phyloP scores from a whole-genome alignment of 371 early-diverging fungal genomes.

The Mortierella sp. region DNA sequence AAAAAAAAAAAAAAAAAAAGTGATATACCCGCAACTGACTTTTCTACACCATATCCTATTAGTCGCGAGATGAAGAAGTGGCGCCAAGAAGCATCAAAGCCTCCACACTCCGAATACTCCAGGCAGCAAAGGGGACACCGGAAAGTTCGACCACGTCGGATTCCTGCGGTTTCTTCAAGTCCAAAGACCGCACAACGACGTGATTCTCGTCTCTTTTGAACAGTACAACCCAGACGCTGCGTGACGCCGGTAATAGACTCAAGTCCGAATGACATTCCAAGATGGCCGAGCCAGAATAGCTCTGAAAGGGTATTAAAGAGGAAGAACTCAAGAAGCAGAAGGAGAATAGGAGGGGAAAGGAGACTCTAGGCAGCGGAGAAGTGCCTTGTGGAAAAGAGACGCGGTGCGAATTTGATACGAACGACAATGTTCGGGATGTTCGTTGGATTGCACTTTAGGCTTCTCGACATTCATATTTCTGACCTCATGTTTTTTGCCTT shows the following conservation, averaged over 20 bases:
- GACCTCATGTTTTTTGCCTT: no score
- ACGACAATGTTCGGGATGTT: no score
- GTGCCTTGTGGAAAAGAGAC: conserved; percentile 4
- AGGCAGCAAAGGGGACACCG: neutral
- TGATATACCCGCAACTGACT: neutral
- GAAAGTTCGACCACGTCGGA: neutral
- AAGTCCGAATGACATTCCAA: neutral
- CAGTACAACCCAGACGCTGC: neutral
- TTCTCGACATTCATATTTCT: no score
- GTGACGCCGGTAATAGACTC: neutral
- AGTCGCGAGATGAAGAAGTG: neutral
- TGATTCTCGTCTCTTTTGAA: neutral
- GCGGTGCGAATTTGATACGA: conserved; percentile 2
- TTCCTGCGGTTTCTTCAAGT: neutral
- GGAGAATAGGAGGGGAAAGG: neutral
- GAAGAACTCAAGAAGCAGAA: neutral
- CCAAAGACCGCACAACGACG: neutral
- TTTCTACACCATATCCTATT: neutral
- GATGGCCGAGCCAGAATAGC: neutral
- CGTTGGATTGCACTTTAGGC: no score
- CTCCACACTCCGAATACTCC: neutral
- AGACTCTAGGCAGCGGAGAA: neutral
- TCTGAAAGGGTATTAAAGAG: neutral
- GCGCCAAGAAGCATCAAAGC: neutral
- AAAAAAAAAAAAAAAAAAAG: no score